Percentiles rank a stretch among this genome's conserved stretches.
Evolutionary conservation across 306 rosid species (phyloP).

Genomic region (Cucumis melo): DNA sequence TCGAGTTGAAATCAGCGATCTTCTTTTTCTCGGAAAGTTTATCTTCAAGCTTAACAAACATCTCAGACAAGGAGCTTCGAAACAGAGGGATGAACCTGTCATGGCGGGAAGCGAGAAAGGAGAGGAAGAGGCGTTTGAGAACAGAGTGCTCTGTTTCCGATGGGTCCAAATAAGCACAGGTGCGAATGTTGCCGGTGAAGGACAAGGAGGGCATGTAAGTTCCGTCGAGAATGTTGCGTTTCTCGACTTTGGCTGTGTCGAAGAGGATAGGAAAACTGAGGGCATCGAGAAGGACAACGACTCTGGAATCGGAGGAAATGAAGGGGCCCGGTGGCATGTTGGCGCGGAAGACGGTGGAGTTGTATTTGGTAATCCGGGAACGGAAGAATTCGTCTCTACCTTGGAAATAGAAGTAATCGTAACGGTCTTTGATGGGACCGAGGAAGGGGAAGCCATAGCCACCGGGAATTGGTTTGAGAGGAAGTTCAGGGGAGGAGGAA

Average conservation of each 20-base stretch:
- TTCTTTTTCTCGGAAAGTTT: constrained; percentile 10
- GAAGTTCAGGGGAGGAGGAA: constrained; percentile 9
- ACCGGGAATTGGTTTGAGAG: constrained; percentile 51
- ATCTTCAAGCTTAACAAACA: constrained; percentile 26
- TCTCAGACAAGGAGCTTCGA: constrained; percentile 10
- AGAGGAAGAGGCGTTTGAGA: constrained; percentile 32
- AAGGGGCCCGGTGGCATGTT: constrained; percentile 79
- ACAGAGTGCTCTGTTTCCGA: constrained; percentile 32
- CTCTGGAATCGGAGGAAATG: constrained; percentile 39
- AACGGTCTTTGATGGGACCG: constrained; percentile 42
- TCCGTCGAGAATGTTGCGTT: constrained; percentile 48
- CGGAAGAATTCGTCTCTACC: constrained; percentile 48
- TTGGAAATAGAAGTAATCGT: constrained; percentile 51
- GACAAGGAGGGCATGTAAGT: constrained; percentile 67
- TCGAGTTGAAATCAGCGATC: constrained; percentile 16
- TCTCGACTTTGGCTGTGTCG: constrained; percentile 40
- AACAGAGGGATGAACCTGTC: constrained; percentile 36
- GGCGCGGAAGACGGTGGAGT: constrained; percentile 57
- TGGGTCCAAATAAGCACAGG: constrained; percentile 54
- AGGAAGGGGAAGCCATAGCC: constrained; percentile 35
- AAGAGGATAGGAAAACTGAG: constrained; percentile 43
- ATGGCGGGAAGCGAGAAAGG: constrained; percentile 17
- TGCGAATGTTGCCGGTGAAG: constrained; percentile 60
- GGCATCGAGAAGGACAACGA: constrained; percentile 45
- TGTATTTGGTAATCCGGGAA: constrained; percentile 18